phyloP scores from a whole-genome alignment of 805 yeast genomes.

The Teunomyces pallodes region DNA sequence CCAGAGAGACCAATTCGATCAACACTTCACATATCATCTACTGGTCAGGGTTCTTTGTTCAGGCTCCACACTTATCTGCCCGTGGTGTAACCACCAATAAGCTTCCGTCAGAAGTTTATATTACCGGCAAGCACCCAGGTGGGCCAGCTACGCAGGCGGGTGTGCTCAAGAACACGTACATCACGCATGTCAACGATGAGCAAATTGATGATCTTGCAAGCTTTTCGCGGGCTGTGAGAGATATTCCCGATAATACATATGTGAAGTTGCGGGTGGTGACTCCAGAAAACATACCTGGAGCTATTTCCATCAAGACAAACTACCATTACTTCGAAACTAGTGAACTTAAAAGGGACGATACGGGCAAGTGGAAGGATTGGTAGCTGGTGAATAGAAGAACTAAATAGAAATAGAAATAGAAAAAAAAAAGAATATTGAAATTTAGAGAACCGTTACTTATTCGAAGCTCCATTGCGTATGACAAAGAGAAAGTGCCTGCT shows the following conservation, averaged over 20 bases:
- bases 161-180: constrained; percentile 74
- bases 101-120: constrained; percentile 81
- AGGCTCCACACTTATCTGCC: constrained; percentile 90
- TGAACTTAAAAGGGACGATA: constrained; percentile 48
- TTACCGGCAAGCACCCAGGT: constrained; percentile 70
- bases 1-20: constrained; percentile 56
- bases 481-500: too few species aligned
- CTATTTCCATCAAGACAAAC: constrained; percentile 80
- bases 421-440: too few species aligned
- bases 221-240: constrained; percentile 63
- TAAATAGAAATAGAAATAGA: too few species aligned
- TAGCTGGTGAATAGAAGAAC: neutral
- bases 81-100: constrained; percentile 69
- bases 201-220: constrained; percentile 69
- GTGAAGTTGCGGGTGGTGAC: constrained; percentile 78
- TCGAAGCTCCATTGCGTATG: too few species aligned
- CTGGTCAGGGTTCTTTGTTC: constrained; percentile 84
- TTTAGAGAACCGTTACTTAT: too few species aligned
- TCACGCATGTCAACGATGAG: constrained; percentile 81
- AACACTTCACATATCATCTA: constrained; percentile 65
- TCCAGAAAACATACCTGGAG: constrained; percentile 83
- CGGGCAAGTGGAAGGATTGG: constrained; percentile 43
- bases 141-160: constrained; percentile 87
- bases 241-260: constrained; percentile 75
- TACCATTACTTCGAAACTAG: constrained; percentile 84